Base-by-base conservation (phyloP, 805 yeast species). In the Ogataea trehaloabstinens region DNA sequence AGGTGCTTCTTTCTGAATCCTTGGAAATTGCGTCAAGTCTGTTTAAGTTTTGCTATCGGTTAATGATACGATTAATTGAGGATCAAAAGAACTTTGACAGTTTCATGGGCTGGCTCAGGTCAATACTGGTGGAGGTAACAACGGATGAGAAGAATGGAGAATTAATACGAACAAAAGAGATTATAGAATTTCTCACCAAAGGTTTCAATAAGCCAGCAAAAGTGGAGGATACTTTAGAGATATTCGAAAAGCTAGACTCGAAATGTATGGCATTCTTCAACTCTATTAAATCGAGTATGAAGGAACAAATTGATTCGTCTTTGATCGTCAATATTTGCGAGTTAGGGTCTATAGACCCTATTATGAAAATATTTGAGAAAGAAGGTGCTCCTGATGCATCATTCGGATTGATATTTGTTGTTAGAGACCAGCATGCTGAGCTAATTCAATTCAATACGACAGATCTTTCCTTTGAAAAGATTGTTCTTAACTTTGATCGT, bases 81-180 rank as follows among this genome's bases (percentile, higher is more conserved):
- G 78, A 74, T 37, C 76, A 71, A 45, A 59, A 61, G 28, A 49
- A 61, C 22, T 75, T 76, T 50, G 69, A 68, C 37, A 62, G 66
- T 29, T 73, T 71, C 35, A 47, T 73, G 11, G 56, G 60, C 12
- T 76, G 81, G 81, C 44, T 67, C 12, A 63, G 53, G 37, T 56
- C 38, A 52, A 65, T 40, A 40, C 65, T 47, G 66, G 61, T 47
- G 52, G 71, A 52, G 47, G 67, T 46, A 17, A 66, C 47, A 17
- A 70, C 70, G 6, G 75, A 70, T 27, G 61, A 61, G 29, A 49
- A 55, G n/a, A 40, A 47, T 4, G 40, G 46, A 1, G 53, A 45
- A 7, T 19, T 34, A 1, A 42, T 49, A 10, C 41, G 40, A 17
- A 53, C 66, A 1, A 49, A 56, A 19, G 61, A 58, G 18, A 53